A percentile compares a stretch with the other conserved stretches of the same genome.
Evolutionary conservation across 2,329 filamentous ascomycete genomes (phyloP).

Genomic region (Alternaria gansuensis): DNA sequence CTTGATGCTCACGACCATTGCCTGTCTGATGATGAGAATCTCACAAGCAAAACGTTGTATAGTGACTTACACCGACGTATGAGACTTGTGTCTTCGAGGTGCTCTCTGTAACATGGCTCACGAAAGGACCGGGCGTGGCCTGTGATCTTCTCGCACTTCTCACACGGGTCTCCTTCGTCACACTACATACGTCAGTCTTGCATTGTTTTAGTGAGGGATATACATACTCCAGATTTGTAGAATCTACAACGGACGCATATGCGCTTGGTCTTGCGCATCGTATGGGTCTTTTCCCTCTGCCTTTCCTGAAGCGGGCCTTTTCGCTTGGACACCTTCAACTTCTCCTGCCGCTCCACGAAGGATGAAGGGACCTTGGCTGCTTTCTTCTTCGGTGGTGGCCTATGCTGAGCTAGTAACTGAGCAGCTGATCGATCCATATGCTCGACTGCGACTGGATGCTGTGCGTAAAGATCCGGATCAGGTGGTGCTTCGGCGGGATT

Average conservation of each 20-base stretch:
- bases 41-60: neutral
- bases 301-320: conserved; percentile 42
- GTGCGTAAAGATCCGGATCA: conserved; percentile 27
- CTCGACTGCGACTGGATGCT: conserved; percentile 19
- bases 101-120: conserved; percentile 46
- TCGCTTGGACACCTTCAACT: conserved; percentile 46
- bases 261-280: conserved; percentile 47
- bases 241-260: conserved; percentile 50
- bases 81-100: conserved; percentile 44
- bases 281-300: conserved; percentile 44
- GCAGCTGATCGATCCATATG: conserved; percentile 15
- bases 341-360: conserved; percentile 46
- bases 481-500: conserved; percentile 19
- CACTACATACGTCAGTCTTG: conserved; percentile 35
- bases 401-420: conserved; percentile 23
- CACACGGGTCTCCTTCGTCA: conserved; percentile 46
- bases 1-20: conserved; percentile 50
- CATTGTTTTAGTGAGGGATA: neutral
- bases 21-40: conserved; percentile 32
- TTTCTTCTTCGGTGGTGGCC: conserved; percentile 36
- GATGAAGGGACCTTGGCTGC: conserved; percentile 45
- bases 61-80: conserved; percentile 44
- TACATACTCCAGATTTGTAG: conserved; percentile 47
- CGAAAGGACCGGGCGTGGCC: conserved; percentile 45
- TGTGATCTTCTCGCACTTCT: conserved; percentile 44